Base-by-base conservation (phyloP, 805 yeast genomes). In the Lipomyces oligophaga region DNA sequence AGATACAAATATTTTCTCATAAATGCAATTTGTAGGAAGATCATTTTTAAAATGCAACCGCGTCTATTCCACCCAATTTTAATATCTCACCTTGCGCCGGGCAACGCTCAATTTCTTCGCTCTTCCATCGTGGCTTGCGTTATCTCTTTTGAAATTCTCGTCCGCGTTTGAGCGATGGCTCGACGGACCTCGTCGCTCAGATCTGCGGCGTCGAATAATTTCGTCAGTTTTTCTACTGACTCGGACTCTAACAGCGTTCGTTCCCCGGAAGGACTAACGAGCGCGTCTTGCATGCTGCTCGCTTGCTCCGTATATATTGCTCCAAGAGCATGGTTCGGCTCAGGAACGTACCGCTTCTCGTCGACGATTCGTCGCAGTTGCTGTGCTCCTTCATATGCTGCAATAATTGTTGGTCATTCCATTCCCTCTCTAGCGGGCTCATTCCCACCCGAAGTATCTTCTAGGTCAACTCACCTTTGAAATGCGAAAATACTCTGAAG, bases 401-500 rank as follows among this genome's bases (percentile, higher is more conserved):
- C 16, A 10, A 5, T 11, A 19, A 8, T 18, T 16, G 38, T 18
- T 24, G 21, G 27, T 16, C 22, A 40, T 15, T 11, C 21, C 5
- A 15, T n/a, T n/a, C n/a, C 18, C 15, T 27, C 18, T 31, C n/a
- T 31, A 8, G 25, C 11, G 10, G 21, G 21, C 21, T 34, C 38
- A 34, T 19, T n/a, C 11, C 13, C 13, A 6, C 21, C 11, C 18
- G 20, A 8, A 33, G n/a, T n/a, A n/a, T n/a, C n/a, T n/a, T n/a
- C n/a, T n/a, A n/a, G n/a, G 32, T 5, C 15, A 30, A 34, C 56
- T 5, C 8, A 51, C 55, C 57, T 58, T 83, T 83, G 61, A 81
- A 73, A 63, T 90, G 86, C 62, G 96, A 86, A 67, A 87, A 89
- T 16, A 83, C 73, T 51, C 97, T 72, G 62, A 83, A 89, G 2